phyloP scores from a whole-genome alignment of 2,329 filamentous ascomycete species.

The Ascochyta koolunga region DNA sequence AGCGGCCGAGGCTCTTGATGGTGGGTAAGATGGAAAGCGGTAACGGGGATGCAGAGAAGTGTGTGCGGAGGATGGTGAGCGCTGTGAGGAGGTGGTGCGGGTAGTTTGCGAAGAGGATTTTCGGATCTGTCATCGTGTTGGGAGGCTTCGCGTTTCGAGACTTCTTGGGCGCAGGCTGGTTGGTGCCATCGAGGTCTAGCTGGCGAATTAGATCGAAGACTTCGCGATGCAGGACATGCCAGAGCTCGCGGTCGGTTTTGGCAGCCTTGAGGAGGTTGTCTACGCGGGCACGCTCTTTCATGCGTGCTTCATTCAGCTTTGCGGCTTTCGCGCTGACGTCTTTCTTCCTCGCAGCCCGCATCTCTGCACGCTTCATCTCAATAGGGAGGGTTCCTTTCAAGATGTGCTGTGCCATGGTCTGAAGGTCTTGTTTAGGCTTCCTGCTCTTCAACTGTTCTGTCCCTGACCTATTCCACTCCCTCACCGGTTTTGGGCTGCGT shows the following conservation, averaged over 20 bases:
- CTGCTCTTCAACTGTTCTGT: conserved; percentile 10
- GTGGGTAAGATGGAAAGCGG: conserved; percentile 68
- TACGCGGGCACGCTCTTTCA: conserved; percentile 59
- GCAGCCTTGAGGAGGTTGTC: conserved; percentile 61
- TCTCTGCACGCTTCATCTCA: neutral
- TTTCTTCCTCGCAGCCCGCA: neutral
- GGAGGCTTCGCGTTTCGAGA: neutral
- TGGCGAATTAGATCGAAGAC: conserved; percentile 67
- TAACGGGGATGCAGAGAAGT: conserved; percentile 67
- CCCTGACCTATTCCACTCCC: conserved; percentile 6
- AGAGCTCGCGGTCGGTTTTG: conserved; percentile 67
- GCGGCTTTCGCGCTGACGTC: conserved; percentile 14
- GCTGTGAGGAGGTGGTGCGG: conserved; percentile 65
- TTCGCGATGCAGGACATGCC: conserved; percentile 69
- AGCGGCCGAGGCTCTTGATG: conserved; percentile 70
- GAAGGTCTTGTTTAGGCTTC: conserved; percentile 17
- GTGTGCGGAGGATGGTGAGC: conserved; percentile 61
- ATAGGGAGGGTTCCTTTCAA: conserved; percentile 9
- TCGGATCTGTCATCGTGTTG: conserved; percentile 49
- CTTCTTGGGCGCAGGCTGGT: neutral
- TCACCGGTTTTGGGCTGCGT: conserved; percentile 12
- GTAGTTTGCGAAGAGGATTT: conserved; percentile 69
- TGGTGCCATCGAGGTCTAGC: conserved; percentile 58
- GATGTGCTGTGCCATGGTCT: conserved; percentile 24
- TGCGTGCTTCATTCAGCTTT: conserved; percentile 20